Evolutionary conservation across 2,329 filamentous ascomycete genomes (phyloP), one percentile per base, ranked within the genome.

Genomic region (Aschersonia sp.): DNA sequence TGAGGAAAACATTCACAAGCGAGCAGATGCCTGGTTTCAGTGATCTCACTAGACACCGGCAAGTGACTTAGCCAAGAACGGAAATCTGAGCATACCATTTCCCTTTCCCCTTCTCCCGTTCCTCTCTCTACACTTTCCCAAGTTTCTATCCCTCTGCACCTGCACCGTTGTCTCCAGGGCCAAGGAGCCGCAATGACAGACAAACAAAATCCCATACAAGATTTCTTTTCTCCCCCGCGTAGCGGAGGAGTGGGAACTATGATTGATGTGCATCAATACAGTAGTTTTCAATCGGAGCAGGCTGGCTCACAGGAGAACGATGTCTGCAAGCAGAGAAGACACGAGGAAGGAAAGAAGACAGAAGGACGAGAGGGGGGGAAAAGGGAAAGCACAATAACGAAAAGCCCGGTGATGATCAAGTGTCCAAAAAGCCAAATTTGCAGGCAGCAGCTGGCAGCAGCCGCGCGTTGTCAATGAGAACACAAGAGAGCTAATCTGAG

Each of bases 351-450:
- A 41, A 42, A 31, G 35, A 41, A 43, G 11, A 43, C 32, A 14
- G 39, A 30, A 11, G 41, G 22, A 40, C n/a, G 43, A 40, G 41
- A 7, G 48, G 43, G 42, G 31, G 37, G 43, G 42, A 10, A 43
- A 37, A 14, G 40, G 40, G 29, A 11, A 42, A 37, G 32, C 45
- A 49, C 12, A 30, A 45, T 11, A n/a, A 31, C 31, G 2, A 11
- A 11, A 43, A 47, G 50, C 69, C 69, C 69, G 52, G 61, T 73
- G 71, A 74, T 74, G 71, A 74, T 65, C 55, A 59, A 68, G 61
- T 56, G 64, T 67, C 71, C 71, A 73, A 73, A 71, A 72, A 74
- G 71, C 71, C 71, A 74, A 74, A 74, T 70, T 74, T 73, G 70
- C 68, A 74, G 70, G 58, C 68, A 72, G 60, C 64, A 66, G 64